Evolutionary conservation across 495 filamentous ascomycete species (phyloP), one percentile per base, ranked within the genome.

Genomic region (Bryoglossum gracile): DNA sequence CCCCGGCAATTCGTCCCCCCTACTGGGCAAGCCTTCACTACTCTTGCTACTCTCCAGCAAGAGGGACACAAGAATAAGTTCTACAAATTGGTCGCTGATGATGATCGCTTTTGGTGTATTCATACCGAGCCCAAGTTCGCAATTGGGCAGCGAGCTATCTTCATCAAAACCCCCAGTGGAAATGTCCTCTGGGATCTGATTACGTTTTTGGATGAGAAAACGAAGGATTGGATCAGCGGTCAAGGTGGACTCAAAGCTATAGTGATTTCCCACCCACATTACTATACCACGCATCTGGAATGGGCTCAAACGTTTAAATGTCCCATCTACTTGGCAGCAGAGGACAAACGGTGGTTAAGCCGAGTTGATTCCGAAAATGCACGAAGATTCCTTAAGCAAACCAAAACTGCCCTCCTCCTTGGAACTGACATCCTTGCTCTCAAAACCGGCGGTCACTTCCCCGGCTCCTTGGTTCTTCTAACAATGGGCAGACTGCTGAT

Each of bases 211-310:
- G 82, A 88, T 56, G 62, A 70, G 2, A 68, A 69, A 9, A 89
- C 83, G 0, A 62, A 84, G 9, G 42, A 54, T 0, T 47, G 50
- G 38, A 71, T 82, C 50, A 62, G 64, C 8, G 49, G 47, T 6
- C 48, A 73, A 2, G 85, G 85, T 36, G 83, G 82, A 0, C 56
- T 90, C 2, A 65, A 69, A n/a, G 84, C 77, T 0, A 88, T 89
- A 30, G 78, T 89, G 35, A 88, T 91, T 54, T 81, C 76, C 0
- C 86, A 91, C 61, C 86, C 86, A 26, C 86, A 91, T 60, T 91
- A 81, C 61, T 89, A 86, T 63, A 76, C 76, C 13, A 81, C 84
- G 8, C 77, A 86, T 52, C 53, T 80, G 0, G 73, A 78, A 33
- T 91, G 86, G 86, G 78, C 81, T 0, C 57, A 65, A 24, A 58